Conservation (phyloP, 1,284 basidiomycete species). For the Cerioporus squamosus region DNA sequence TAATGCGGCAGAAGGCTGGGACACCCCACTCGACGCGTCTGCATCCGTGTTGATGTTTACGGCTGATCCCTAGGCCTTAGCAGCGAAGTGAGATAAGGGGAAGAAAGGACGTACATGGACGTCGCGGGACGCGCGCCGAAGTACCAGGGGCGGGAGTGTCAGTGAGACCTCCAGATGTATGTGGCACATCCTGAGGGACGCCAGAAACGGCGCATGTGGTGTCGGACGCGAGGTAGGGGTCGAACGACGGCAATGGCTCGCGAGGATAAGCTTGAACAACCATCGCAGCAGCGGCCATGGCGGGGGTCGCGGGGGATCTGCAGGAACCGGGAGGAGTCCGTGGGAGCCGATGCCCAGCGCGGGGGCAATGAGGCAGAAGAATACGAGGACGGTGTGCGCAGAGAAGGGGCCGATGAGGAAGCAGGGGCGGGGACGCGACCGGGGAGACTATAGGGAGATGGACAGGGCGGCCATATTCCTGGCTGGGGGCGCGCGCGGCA, state of each 20-base stretch:
- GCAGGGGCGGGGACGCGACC: not conserved
- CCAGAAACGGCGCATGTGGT: not conserved
- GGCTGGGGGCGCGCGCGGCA: not conserved
- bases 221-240: not conserved
- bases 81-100: slow-evolving; percentile 1
- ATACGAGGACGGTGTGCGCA: not conserved
- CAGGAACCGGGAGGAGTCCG: slow-evolving; percentile 14
- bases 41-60: slow-evolving; percentile 1
- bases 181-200: not conserved
- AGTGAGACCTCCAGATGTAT: too few relatives aligned
- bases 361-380: not conserved
- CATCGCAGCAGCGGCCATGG: slow-evolving; percentile 6
- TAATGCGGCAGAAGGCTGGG: not conserved
- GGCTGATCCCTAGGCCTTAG: slow-evolving; percentile 4
- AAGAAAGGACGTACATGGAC: slow-evolving; percentile 6
- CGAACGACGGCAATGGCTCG: slow-evolving; percentile 1
- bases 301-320: slow-evolving; percentile 16
- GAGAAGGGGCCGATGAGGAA: too few relatives aligned
- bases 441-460: not conserved
- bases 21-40: not conserved
- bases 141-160: not conserved
- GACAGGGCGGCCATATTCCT: not conserved
- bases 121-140: not conserved
- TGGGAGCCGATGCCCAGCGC: not conserved
- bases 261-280: not conserved